Percentiles rank a stretch among this genome's conserved stretches.
Conservation (phyloP, 306 rosid genomes). For the Ormosia semicastrata region DNA sequence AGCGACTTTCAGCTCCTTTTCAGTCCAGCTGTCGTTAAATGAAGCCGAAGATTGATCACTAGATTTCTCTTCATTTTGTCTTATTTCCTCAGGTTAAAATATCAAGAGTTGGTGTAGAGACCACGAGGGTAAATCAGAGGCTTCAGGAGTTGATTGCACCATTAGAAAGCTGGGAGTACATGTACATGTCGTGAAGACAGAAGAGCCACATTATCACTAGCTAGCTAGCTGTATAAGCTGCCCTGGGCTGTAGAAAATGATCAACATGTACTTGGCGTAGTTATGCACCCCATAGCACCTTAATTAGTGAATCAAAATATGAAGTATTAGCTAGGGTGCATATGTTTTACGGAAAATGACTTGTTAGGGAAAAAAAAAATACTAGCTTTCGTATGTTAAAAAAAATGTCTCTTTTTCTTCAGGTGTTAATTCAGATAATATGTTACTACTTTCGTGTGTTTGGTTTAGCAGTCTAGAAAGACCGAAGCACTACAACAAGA, state of each 20-base stretch:
- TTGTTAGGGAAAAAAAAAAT: neutral
- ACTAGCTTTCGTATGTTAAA: neutral
- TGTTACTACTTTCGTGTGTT: neutral
- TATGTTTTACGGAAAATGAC: neutral
- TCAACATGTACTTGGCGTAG: neutral
- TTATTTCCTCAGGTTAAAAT: constrained; percentile 47
- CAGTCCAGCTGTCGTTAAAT: too few relatives aligned
- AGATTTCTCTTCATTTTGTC: neutral
- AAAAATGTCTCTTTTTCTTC: neutral
- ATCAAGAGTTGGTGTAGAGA: constrained; percentile 68
- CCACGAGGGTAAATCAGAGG: constrained; percentile 51
- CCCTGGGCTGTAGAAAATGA: neutral
- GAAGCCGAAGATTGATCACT: too few relatives aligned
- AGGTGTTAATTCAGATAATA: neutral
- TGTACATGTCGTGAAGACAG: neutral
- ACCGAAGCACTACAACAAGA: neutral
- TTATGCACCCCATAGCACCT: neutral
- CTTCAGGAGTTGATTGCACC: constrained; percentile 44
- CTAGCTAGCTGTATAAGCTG: neutral
- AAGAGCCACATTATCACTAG: neutral
- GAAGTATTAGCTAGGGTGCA: neutral
- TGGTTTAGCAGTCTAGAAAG: neutral
- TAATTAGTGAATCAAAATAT: neutral
- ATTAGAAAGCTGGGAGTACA: constrained; percentile 11
- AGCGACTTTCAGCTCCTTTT: too few relatives aligned